Evolutionary conservation across 1,139 yeast genomes (phyloP).

Genomic region (Meyerozyma guilliermondii): DNA sequence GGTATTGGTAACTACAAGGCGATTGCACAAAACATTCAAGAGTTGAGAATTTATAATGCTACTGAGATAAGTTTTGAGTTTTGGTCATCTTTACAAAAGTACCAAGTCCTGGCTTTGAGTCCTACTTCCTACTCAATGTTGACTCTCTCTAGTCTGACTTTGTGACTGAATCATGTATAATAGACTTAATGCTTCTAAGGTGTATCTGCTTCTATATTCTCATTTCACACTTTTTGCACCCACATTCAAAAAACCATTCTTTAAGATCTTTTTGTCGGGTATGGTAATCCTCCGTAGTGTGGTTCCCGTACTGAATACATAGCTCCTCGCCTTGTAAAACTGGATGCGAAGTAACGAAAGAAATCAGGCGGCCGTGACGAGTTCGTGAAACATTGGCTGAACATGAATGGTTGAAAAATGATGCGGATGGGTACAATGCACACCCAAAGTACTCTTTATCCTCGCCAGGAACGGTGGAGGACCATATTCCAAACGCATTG

Average conservation of each 20-base stretch:
- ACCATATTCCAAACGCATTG: conserved; percentile 78
- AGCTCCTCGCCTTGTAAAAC: conserved; percentile 45
- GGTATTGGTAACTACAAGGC: no score
- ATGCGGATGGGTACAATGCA: conserved; percentile 62
- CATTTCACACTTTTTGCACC: conserved; percentile 41
- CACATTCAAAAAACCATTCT: conserved; percentile 63
- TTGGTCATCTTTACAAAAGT: no score
- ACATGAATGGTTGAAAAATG: conserved; percentile 70
- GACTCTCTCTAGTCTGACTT: no score
- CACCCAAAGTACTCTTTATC: conserved; percentile 65
- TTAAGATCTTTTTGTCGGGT: conserved; percentile 40
- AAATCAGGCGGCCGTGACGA: conserved; percentile 12
- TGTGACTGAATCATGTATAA: no score
- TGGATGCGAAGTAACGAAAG: conserved; percentile 22
- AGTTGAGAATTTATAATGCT: no score
- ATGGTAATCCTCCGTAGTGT: conserved; percentile 34
- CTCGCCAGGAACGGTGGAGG: conserved; percentile 30
- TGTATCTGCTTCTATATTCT: conserved; percentile 13
- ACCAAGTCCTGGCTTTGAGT: no score
- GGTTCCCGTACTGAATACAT: conserved; percentile 60
- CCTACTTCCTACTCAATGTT: no score
- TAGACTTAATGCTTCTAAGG: no score
- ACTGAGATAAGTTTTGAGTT: no score
- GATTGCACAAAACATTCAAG: no score
- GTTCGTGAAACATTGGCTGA: conserved; percentile 38